Evolutionary conservation across 2,329 filamentous ascomycete species (phyloP), one percentile per base, ranked within the genome.

Genomic region (Trichoderma sp.): DNA sequence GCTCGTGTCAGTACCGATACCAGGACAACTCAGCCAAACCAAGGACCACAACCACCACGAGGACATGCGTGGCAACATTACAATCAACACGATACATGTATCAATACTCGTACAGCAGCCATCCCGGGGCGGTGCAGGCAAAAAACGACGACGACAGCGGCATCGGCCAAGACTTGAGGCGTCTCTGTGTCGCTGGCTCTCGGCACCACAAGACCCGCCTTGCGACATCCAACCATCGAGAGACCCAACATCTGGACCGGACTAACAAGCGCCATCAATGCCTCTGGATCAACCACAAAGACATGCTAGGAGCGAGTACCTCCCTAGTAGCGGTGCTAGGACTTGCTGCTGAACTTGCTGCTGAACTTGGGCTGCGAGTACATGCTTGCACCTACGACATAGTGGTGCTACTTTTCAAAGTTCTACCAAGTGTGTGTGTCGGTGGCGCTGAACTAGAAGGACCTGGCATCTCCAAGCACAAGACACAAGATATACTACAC

Each of bases 151-250:
- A 43, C 36, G 18, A 28, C 47, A 53, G 47, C 47, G 47, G 21
- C 47, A 53, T 21, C 47, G 47, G 63, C 63, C 63, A 53, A 34
- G 43, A 36, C 57, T 39, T 39, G 51, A 58, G 64, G 51, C 64
- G 64, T 43, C 63, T 53, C 47, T 56, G 24, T 28, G 43, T 56
- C 24, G 18, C 51, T 57, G 53, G 57, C 56, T 57, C 39, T 68
- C 53, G 65, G 65, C 65, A 60, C 53, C 64, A 60, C 51, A 43
- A 43, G 53, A 68, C 65, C 65, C 65, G 65, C 65, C 26, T 21
- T 34, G 64, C 47, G 64, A 67, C 53, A 39, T 58, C 24, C 18
- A 58, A 39, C 53, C 53, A 57, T 47, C 65, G 11, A 64, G 47
- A 65, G 62, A 53, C 63, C 63, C 63, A 56, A 66, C 63, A 56